Evolutionary conservation across 2,329 filamentous ascomycete species (phyloP).

Genomic region (Rutstroemia sp.): DNA sequence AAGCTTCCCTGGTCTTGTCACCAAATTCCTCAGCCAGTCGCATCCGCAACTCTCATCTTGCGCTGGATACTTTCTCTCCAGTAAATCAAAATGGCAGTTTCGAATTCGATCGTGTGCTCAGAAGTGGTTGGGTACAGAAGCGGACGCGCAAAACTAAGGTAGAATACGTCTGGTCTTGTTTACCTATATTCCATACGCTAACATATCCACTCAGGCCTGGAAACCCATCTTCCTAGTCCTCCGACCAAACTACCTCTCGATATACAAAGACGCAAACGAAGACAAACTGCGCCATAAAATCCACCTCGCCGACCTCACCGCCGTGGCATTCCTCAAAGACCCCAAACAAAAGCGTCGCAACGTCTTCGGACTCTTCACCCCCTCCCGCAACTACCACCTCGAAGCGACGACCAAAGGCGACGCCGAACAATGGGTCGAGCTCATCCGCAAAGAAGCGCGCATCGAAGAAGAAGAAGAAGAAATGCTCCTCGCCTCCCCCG

Average conservation of each 20-base stretch:
- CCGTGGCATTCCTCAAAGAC: conserved; percentile 81
- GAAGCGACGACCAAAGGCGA: conserved; percentile 68
- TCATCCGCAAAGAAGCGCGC: conserved; percentile 71
- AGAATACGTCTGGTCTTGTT: conserved; percentile 10
- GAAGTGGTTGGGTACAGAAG: conserved; percentile 79
- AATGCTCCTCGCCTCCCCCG: conserved; percentile 64
- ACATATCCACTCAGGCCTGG: conserved; percentile 58
- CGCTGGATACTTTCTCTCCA: conserved; percentile 65
- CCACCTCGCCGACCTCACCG: conserved; percentile 80
- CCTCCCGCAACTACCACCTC: conserved; percentile 85
- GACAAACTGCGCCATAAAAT: conserved; percentile 85
- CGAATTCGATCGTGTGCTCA: conserved; percentile 89
- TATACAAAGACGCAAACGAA: conserved; percentile 90
- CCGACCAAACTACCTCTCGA: conserved; percentile 79
- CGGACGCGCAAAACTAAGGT: conserved; percentile 93
- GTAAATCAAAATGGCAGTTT: conserved; percentile 95
- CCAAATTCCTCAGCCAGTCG: conserved; percentile 19
- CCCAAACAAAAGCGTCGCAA: conserved; percentile 80
- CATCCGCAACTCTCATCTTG: conserved; percentile 36
- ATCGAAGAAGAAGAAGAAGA: conserved; percentile 87
- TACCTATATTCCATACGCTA: not conserved
- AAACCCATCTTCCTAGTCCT: conserved; percentile 84
- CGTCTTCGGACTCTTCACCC: conserved; percentile 88
- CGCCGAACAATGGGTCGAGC: conserved; percentile 77
- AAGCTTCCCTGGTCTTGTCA: conserved; percentile 15